Evolutionary conservation across 257 asterid species (phyloP).

Genomic region (Lantana camara): DNA sequence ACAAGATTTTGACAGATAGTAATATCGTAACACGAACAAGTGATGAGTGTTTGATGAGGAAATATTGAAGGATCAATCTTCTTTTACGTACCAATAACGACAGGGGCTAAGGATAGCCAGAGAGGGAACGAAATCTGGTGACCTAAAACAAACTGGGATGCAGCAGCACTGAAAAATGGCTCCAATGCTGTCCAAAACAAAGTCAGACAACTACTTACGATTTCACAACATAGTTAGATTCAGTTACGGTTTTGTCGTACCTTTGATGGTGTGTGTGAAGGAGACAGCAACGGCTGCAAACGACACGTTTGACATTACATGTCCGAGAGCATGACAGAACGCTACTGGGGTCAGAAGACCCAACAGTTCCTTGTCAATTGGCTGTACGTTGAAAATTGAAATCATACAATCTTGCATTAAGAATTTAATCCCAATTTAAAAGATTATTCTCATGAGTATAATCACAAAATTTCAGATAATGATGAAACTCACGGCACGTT

Average conservation of each 20-base stretch:
- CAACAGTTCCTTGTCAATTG: slow-evolving; percentile 50
- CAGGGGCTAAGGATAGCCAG: slow-evolving; percentile 65
- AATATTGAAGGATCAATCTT: background rate
- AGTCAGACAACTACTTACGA: background rate
- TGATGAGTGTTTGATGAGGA: no score
- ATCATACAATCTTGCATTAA: slow-evolving; percentile 19
- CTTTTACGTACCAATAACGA: slow-evolving; percentile 46
- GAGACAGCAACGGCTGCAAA: slow-evolving; percentile 74
- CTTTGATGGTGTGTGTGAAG: slow-evolving; percentile 67
- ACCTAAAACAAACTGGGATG: slow-evolving; percentile 61
- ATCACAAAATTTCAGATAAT: background rate
- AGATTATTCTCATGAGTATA: background rate
- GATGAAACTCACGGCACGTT: slow-evolving; percentile 53
- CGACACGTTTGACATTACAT: slow-evolving; percentile 67
- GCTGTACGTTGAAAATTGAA: slow-evolving; percentile 38
- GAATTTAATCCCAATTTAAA: no score
- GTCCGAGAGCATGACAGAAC: slow-evolving; percentile 66
- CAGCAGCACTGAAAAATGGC: slow-evolving; percentile 68
- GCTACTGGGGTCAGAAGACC: slow-evolving; percentile 63
- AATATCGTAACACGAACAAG: background rate
- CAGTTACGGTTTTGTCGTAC: slow-evolving; percentile 15
- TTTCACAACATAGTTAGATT: background rate
- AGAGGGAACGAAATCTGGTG: slow-evolving; percentile 56
- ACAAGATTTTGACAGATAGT: slow-evolving; percentile 1
- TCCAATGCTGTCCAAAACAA: slow-evolving; percentile 44